These are phyloP conservation scores for Postia placenta DNA, from an alignment of 768 basidiomycete species.

Conservation along the genomic window DNA sequence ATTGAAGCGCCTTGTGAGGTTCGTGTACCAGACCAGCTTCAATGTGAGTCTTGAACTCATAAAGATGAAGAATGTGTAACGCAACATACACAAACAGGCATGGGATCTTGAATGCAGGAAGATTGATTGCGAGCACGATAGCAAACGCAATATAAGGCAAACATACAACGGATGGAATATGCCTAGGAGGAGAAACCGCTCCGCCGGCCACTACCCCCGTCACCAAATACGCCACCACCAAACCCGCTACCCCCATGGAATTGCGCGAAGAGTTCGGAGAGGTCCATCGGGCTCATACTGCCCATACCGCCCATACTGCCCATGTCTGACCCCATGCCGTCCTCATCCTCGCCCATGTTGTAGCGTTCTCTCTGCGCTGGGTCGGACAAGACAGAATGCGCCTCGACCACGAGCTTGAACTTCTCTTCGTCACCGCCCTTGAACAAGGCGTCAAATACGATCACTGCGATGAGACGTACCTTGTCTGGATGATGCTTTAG, in stretches of 20 bases:
- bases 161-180: no score
- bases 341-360: constrained; percentile 79
- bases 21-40: no score
- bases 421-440: constrained; percentile 94
- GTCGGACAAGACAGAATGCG: constrained; percentile 78
- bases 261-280: constrained; percentile 60
- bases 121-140: no score
- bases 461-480: constrained; percentile 29
- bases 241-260: constrained; percentile 40
- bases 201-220: not conserved
- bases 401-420: constrained; percentile 87
- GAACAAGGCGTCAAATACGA: not conserved
- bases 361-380: constrained; percentile 66
- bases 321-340: constrained; percentile 38
- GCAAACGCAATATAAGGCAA: no score
- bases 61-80: no score
- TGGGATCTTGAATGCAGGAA: no score
- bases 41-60: no score
- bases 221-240: constrained; percentile 11
- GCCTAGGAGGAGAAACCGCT: not conserved
- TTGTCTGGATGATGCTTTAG: constrained; percentile 85
- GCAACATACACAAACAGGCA: no score
- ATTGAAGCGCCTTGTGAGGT: no score
- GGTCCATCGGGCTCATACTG: constrained; percentile 34
- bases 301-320: constrained; percentile 29